Base-by-base conservation (phyloP, 768 basidiomycete species). In the Leccinum imitatum region DNA sequence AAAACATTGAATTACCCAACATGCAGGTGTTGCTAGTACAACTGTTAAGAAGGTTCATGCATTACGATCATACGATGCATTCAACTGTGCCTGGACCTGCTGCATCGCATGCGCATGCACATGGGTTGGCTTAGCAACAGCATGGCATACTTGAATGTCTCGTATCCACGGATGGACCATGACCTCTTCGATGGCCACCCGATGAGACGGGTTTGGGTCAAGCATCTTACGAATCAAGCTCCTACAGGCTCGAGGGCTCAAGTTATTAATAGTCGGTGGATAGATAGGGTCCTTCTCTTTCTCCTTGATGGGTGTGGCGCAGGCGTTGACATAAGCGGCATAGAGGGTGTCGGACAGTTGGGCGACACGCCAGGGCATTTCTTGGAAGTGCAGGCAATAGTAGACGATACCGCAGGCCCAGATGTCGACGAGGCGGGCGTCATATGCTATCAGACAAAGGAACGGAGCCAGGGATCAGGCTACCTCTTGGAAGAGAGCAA, bases 351-450 rank as follows among this genome's bases (percentile, higher is more conserved):
- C 96, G 9, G 85, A 78, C 17, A 79, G 76, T 71, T 98, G 95
- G 35, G 96, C 96, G 3, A 90, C 92, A 59, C 95, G 90, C 96
- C 97, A 99, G 2, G 96, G 96, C 54, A 99, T 84, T 73, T 99
- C 96, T 73, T 94, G 91, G 80, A 97, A 97, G 75, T 93, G 94
- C 68, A 98, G 83, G 79, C 96, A 99, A 79, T 99, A 99, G 77
- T 96, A 98, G 66, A 99, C 95, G 65, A 99, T 85, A 17, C 90
- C 96, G 61, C 90, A 90, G 0, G 96, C 95, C 96, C 96, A 99
- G 59, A 99, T 91, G 71, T 99, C 96, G 65, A 98, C 97, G 6
- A 95, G 82, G 23, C 96, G 89, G 5, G 96, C 96, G 68, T 98
- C 96, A 71, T 98, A 99, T 67, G 96, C 96, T 97, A 72, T 41